Percentiles rank a stretch among this genome's conserved stretches.
These are phyloP conservation scores for Populus hybrid DNA, from an alignment of 441 rosid species.

Conservation along the genomic window DNA sequence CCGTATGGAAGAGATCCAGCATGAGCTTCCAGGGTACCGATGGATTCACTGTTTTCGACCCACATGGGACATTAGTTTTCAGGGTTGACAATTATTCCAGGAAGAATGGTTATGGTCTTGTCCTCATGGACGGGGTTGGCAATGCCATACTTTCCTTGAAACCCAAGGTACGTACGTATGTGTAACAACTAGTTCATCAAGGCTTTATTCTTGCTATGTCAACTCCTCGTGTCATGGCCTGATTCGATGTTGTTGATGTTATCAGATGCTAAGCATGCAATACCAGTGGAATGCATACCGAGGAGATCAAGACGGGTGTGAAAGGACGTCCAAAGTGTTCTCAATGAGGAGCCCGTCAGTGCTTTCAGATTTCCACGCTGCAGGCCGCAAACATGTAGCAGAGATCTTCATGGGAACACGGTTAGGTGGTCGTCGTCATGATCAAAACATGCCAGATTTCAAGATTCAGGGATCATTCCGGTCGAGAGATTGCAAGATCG, in stretches of 20 bases:
- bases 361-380: slow-evolving; percentile 11
- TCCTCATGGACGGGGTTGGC: slow-evolving; percentile 57
- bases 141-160: slow-evolving; percentile 41
- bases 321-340: slow-evolving; percentile 24
- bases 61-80: slow-evolving; percentile 37
- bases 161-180: slow-evolving; percentile 32
- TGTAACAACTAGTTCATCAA: too few relatives aligned
- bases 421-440: background rate
- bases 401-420: slow-evolving; percentile 32
- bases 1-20: slow-evolving; percentile 58
- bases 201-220: too few relatives aligned
- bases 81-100: slow-evolving; percentile 56
- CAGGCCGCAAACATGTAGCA: slow-evolving; percentile 19
- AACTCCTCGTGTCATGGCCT: background rate
- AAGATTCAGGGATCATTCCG: slow-evolving; percentile 40
- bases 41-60: slow-evolving; percentile 51
- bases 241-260: background rate
- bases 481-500: slow-evolving; percentile 37
- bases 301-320: slow-evolving; percentile 25
- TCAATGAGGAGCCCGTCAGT: slow-evolving; percentile 37
- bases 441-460: slow-evolving; percentile 29
- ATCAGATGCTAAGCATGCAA: slow-evolving; percentile 38
- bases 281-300: slow-evolving; percentile 43
- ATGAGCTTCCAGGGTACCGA: slow-evolving; percentile 61
- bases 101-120: slow-evolving; percentile 27